Percentiles rank a stretch among this genome's conserved stretches.
Evolutionary conservation across 2,329 filamentous ascomycete genomes (phyloP).

Genomic region (Venturiaceae sp.): DNA sequence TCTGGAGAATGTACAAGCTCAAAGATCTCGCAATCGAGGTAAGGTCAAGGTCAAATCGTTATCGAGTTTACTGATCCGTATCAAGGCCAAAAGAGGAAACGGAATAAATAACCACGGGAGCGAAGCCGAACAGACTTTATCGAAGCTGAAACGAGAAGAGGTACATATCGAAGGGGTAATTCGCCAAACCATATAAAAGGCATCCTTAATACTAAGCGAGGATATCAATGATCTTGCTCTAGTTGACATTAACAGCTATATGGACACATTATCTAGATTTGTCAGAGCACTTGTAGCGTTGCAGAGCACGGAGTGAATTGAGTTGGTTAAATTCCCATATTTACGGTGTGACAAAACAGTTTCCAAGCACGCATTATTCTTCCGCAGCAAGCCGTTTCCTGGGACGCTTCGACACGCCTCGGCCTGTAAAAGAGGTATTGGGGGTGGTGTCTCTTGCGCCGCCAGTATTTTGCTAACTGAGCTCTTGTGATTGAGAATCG

Average conservation of each 20-base stretch:
- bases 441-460: constrained; percentile 8
- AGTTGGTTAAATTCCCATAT: constrained; percentile 6
- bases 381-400: constrained; percentile 9
- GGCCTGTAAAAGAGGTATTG: constrained; percentile 8
- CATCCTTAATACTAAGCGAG: constrained; percentile 11
- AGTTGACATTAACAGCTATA: constrained; percentile 10
- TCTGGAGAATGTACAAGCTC: constrained; percentile 11
- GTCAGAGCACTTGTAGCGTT: constrained; percentile 9
- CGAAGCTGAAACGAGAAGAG: constrained; percentile 10
- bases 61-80: constrained; percentile 8
- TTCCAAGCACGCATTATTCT: constrained; percentile 2
- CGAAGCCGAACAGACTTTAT: constrained; percentile 8
- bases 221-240: constrained; percentile 10
- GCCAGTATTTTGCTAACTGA: constrained; percentile 8
- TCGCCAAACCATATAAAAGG: constrained; percentile 10
- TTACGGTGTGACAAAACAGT: constrained; percentile 2
- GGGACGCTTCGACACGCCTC: constrained; percentile 8
- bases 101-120: constrained; percentile 6
- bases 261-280: constrained; percentile 8
- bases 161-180: constrained; percentile 9
- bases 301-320: constrained; percentile 8
- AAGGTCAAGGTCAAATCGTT: constrained; percentile 9
- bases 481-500: constrained; percentile 7
- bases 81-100: constrained; percentile 11
- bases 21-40: constrained; percentile 10